These are phyloP conservation scores for Populus hybrid DNA, from an alignment of 441 rosid species.

Conservation along the genomic window DNA sequence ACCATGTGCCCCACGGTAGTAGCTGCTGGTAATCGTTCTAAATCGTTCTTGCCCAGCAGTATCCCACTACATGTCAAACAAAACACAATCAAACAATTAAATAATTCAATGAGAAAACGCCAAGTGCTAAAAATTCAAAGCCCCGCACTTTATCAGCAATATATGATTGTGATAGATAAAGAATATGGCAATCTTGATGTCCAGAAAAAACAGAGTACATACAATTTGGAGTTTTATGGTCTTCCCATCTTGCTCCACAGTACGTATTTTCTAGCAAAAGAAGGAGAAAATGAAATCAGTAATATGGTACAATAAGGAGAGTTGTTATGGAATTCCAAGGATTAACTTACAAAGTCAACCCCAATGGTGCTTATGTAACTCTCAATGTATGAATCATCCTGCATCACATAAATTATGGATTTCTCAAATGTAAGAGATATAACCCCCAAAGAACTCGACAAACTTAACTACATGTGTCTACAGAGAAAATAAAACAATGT, in stretches of 20 bases:
- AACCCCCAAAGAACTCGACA: not conserved
- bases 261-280: conserved; percentile 74
- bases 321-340: not conserved
- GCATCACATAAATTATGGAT: conserved; percentile 8
- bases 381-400: conserved; percentile 95
- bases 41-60: conserved; percentile 76
- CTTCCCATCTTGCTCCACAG: conserved; percentile 95
- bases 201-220: conserved; percentile 21
- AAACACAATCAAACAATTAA: not conserved
- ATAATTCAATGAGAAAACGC: not conserved
- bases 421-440: not conserved
- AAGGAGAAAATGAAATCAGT: not conserved
- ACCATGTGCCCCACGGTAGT: conserved; percentile 71
- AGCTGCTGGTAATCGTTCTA: conserved; percentile 70
- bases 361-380: conserved; percentile 98
- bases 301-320: not conserved
- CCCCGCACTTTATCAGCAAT: not conserved
- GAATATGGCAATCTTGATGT: not conserved
- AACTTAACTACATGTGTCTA: not conserved
- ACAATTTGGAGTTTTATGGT: conserved; percentile 95
- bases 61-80: conserved; percentile 48
- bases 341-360: conserved; percentile 81
- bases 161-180: not conserved
- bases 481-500: not conserved
- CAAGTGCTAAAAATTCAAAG: not conserved